Conservation (phyloP, 768 basidiomycete genomes). For the Termitomyces sp. region DNA sequence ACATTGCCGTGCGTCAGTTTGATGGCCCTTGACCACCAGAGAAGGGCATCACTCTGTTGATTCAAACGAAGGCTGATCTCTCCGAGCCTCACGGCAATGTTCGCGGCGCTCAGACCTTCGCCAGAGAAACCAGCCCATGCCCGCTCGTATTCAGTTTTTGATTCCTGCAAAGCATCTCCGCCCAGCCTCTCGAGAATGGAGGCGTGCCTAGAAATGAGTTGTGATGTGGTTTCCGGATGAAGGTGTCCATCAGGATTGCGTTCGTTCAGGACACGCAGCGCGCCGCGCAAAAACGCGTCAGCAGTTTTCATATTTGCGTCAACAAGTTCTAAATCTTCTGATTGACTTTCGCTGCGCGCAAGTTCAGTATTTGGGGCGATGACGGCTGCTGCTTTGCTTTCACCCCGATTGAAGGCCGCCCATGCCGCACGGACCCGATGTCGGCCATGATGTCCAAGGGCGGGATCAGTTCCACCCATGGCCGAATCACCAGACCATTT, state of each 20-base stretch:
- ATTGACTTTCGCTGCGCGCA: constrained; percentile 23
- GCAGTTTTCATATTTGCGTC: constrained; percentile 52
- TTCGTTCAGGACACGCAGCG: constrained; percentile 40
- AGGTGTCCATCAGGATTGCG: constrained; percentile 32
- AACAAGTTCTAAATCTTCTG: constrained; percentile 35
- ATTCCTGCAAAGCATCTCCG: constrained; percentile 40
- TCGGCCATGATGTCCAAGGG: constrained; percentile 54
- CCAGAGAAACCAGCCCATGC: constrained; percentile 45
- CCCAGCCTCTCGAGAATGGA: constrained; percentile 59
- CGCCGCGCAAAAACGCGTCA: constrained; percentile 45
- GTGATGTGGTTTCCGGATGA: constrained; percentile 43
- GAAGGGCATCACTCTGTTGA: constrained; percentile 43
- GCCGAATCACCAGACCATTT: constrained; percentile 51
- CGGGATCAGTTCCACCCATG: constrained; percentile 66
- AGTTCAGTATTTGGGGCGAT: constrained; percentile 32
- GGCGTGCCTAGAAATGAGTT: constrained; percentile 53
- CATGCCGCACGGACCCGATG: constrained; percentile 65
- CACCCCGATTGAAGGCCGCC: constrained; percentile 66
- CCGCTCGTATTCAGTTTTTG: constrained; percentile 51
- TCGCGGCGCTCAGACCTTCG: constrained; percentile 39
- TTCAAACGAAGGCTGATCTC: constrained; percentile 56
- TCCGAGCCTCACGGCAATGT: constrained; percentile 60
- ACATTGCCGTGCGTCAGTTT: constrained; percentile 33
- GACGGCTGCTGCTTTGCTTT: constrained; percentile 31
- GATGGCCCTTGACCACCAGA: constrained; percentile 66